A percentile compares a stretch with the other conserved stretches of the same genome.
Conservation (phyloP, 257 asterid genomes). For the Ballota nigra region DNA sequence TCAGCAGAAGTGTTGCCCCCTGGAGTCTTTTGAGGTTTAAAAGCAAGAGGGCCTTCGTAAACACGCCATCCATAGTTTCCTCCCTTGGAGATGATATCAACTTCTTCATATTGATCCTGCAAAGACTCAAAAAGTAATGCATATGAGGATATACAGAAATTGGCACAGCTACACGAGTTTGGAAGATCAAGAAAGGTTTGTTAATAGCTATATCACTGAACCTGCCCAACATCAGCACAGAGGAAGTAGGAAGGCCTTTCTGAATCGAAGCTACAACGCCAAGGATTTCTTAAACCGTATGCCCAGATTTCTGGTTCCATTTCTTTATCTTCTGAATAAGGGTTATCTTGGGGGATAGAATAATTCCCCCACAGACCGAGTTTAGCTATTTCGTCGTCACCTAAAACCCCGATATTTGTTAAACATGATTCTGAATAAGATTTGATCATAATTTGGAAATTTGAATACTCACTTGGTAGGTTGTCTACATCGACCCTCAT, state of each 20-base stretch:
- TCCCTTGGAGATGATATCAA: slow-evolving; percentile 77
- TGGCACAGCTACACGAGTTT: not conserved
- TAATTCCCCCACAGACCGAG: slow-evolving; percentile 84
- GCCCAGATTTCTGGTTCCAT: slow-evolving; percentile 83
- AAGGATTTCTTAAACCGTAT: slow-evolving; percentile 74
- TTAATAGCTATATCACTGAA: slow-evolving; percentile 15
- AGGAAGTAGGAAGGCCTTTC: slow-evolving; percentile 84
- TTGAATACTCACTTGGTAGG: slow-evolving; percentile 58
- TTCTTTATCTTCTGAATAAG: slow-evolving; percentile 53
- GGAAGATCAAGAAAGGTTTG: not conserved
- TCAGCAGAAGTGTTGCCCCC: slow-evolving; percentile 57
- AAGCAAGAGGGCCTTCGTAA: slow-evolving; percentile 68
- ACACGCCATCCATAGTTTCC: slow-evolving; percentile 95
- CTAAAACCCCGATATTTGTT: slow-evolving; percentile 31
- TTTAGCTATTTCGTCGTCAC: slow-evolving; percentile 49
- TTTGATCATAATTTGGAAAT: not conserved
- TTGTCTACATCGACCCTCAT: slow-evolving; percentile 74
- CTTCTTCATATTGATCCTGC: slow-evolving; percentile 86
- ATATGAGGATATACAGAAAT: not conserved
- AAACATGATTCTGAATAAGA: not conserved
- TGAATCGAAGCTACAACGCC: slow-evolving; percentile 95
- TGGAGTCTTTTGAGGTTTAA: slow-evolving; percentile 48
- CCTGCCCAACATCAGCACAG: slow-evolving; percentile 88
- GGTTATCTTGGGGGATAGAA: slow-evolving; percentile 73
- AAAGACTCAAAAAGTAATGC: slow-evolving; percentile 3